These are phyloP conservation scores for Globisporangium megalacanthum DNA, from an alignment of 352 stramenopile genomes.

Conservation along the genomic window DNA sequence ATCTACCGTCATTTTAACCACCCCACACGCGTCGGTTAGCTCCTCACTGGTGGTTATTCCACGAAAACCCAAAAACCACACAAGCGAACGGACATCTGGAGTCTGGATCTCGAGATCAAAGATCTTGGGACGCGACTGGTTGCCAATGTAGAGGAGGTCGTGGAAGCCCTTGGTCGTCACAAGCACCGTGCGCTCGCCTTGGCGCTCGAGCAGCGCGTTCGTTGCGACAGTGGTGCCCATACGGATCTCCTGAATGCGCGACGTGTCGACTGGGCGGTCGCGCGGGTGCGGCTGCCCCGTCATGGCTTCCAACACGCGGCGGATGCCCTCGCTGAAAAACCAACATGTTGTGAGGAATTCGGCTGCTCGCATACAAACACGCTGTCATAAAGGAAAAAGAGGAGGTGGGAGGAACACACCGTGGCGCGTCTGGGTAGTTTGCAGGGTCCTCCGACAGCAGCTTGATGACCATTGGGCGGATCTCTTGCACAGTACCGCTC, in stretches of 20 bases:
- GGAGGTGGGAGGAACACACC: conserved; percentile 24
- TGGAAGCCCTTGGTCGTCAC: conserved; percentile 95
- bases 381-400: neutral
- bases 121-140: conserved; percentile 97
- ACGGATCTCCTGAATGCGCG: conserved; percentile 92
- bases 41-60: neutral
- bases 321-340: conserved; percentile 81
- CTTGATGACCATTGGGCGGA: conserved; percentile 91
- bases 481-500: conserved; percentile 31
- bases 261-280: conserved; percentile 81
- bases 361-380: neutral
- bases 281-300: conserved; percentile 83
- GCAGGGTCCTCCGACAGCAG: conserved; percentile 96
- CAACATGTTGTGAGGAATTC: neutral
- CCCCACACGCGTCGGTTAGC: conserved; percentile 2
- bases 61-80: conserved; percentile 1
- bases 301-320: conserved; percentile 93
- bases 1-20: conserved; percentile 42
- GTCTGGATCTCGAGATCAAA: conserved; percentile 95
- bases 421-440: conserved; percentile 97
- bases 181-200: conserved; percentile 93
- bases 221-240: conserved; percentile 98
- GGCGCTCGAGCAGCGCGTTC: conserved; percentile 97
- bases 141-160: conserved; percentile 97
- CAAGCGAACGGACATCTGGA: conserved; percentile 48